These are phyloP conservation scores for Euphorbia peplus DNA, from an alignment of 345 rosid genomes.

Conservation along the genomic window DNA sequence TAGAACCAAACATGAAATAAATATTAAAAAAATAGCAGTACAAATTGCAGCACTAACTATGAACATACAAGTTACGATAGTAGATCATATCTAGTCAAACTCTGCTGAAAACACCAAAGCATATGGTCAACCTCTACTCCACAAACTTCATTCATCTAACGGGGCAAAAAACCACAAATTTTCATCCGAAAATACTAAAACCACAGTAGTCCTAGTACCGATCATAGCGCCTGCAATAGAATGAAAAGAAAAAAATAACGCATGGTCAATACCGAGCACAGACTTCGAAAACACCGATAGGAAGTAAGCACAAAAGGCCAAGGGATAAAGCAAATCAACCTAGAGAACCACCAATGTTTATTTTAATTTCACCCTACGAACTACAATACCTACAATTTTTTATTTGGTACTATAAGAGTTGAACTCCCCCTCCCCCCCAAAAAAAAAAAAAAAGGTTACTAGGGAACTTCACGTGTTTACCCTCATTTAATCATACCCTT, in stretches of 20 bases:
- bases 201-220: slow-evolving; percentile 22
- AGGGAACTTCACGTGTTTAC: too few relatives aligned
- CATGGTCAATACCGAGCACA: not conserved
- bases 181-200: slow-evolving; percentile 6
- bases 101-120: slow-evolving; percentile 21
- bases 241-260: not conserved
- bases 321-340: not conserved
- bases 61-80: slow-evolving; percentile 17
- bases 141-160: slow-evolving; percentile 19
- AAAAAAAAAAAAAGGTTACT: too few relatives aligned
- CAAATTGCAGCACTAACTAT: slow-evolving; percentile 11
- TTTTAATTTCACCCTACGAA: too few relatives aligned
- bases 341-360: too few relatives aligned
- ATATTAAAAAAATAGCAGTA: slow-evolving; percentile 6
- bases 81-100: slow-evolving; percentile 14
- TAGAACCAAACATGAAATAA: not conserved
- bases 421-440: too few relatives aligned
- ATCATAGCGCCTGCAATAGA: slow-evolving; percentile 43
- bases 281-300: not conserved
- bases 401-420: too few relatives aligned
- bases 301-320: not conserved
- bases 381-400: too few relatives aligned
- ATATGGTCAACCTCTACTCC: slow-evolving; percentile 19
- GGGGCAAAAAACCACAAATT: slow-evolving; percentile 10
- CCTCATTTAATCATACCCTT: too few relatives aligned